Percentiles rank a stretch among this genome's conserved stretches.
Conservation (phyloP, 2,329 filamentous ascomycete species). For the Colletotrichum karsti region DNA sequence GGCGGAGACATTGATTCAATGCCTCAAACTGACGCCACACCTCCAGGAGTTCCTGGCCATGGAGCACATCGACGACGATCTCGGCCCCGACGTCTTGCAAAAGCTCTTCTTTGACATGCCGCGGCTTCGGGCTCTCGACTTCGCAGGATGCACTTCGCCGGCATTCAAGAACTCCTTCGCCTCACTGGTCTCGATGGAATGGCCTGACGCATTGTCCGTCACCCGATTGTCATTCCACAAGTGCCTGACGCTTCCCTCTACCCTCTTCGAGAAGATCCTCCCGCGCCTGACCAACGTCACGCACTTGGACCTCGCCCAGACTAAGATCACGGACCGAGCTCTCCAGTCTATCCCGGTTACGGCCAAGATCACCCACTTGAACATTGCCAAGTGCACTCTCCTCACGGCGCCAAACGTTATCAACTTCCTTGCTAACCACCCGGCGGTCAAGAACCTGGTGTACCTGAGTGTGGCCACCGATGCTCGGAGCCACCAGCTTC, state of each 20-base stretch:
- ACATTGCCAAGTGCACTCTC: constrained; percentile 78
- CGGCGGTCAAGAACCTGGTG: constrained; percentile 71
- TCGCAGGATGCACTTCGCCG: constrained; percentile 78
- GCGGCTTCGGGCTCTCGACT: constrained; percentile 74
- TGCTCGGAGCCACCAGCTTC: constrained; percentile 74
- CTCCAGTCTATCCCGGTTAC: constrained; percentile 75
- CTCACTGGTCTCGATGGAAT: constrained; percentile 57
- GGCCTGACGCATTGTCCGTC: constrained; percentile 65
- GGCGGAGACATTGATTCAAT: constrained; percentile 74
- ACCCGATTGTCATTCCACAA: constrained; percentile 80
- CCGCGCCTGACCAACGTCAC: constrained; percentile 76
- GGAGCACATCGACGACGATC: constrained; percentile 82
- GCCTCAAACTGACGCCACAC: constrained; percentile 75
- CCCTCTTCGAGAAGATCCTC: constrained; percentile 74
- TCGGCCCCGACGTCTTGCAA: constrained; percentile 72
- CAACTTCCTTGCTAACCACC: constrained; percentile 75
- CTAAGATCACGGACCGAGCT: constrained; percentile 77
- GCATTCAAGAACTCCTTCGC: constrained; percentile 73
- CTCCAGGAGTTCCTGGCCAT: constrained; percentile 82
- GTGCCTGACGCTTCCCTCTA: constrained; percentile 74
- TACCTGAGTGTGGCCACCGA: constrained; percentile 80
- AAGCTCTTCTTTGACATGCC: constrained; percentile 77
- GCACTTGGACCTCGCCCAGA: constrained; percentile 83
- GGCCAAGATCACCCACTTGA: constrained; percentile 79
- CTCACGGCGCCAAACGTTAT: constrained; percentile 74